Percentiles rank a stretch among this genome's conserved stretches.
Evolutionary conservation across 805 yeast species (phyloP).

Genomic region (Candida qinlingensis): DNA sequence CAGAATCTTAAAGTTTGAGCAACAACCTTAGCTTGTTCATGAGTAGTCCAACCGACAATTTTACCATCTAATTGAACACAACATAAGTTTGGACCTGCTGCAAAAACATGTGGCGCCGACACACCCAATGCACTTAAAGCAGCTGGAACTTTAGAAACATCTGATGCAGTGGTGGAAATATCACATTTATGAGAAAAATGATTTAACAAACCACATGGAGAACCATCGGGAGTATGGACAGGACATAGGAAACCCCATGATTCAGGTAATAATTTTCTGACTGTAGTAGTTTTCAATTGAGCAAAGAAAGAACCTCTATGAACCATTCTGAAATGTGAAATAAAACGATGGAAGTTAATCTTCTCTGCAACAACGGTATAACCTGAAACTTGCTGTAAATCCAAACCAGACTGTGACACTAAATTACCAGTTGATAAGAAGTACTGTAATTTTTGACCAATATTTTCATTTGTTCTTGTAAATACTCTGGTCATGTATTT

Average conservation of each 20-base stretch:
- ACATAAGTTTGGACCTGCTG: conserved; percentile 83
- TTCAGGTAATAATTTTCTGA: conserved; percentile 92
- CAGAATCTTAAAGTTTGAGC: conserved; percentile 89
- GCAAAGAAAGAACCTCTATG: conserved; percentile 99
- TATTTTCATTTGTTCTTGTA: conserved; percentile 79
- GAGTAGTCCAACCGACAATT: conserved; percentile 91
- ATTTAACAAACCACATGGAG: conserved; percentile 96
- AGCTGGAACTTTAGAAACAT: conserved; percentile 65
- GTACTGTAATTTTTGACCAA: conserved; percentile 91
- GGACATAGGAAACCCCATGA: conserved; percentile 99
- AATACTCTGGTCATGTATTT: conserved; percentile 80
- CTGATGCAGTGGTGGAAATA: conserved; percentile 71
- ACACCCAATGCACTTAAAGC: conserved; percentile 73
- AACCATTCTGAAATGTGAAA: conserved; percentile 98
- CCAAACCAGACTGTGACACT: conserved; percentile 95
- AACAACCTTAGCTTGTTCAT: conserved; percentile 76
- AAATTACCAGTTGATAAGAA: conserved; percentile 95
- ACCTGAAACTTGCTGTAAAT: conserved; percentile 96
- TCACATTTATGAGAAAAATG: conserved; percentile 95
- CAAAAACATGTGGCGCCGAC: conserved; percentile 68
- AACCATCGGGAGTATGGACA: conserved; percentile 98
- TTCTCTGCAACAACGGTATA: conserved; percentile 98
- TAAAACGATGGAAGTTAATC: conserved; percentile 93
- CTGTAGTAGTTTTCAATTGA: conserved; percentile 94
- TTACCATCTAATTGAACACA: conserved; percentile 93